Evolutionary conservation across 345 rosid species (phyloP).

Genomic region (Draba incana): DNA sequence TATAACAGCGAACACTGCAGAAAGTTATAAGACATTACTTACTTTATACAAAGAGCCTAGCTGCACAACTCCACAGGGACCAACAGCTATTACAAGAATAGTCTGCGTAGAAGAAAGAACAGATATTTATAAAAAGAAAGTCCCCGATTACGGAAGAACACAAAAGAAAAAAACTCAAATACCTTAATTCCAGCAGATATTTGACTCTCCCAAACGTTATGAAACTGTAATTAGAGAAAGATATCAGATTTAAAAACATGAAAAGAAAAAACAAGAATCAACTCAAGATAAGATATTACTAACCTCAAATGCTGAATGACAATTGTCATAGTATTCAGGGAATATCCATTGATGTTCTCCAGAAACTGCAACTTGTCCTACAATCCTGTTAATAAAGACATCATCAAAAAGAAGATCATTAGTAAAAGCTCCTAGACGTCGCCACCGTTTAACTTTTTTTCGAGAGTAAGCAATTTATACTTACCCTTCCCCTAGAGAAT

Average conservation of each 20-base stretch:
- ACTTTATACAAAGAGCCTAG: conserved; percentile 81
- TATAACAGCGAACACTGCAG: conserved; percentile 9
- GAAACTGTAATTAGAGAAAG: conserved; percentile 49
- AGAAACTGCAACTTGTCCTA: conserved; percentile 83
- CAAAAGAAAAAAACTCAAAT: conserved; percentile 23
- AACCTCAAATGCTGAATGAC: conserved; percentile 66
- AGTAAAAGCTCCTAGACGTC: neutral
- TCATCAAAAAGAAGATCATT: neutral
- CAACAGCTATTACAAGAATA: conserved; percentile 70
- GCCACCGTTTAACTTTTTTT: too few species aligned
- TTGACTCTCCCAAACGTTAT: conserved; percentile 82
- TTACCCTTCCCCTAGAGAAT: conserved; percentile 95
- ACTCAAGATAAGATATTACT: conserved; percentile 20
- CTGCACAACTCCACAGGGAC: conserved; percentile 84
- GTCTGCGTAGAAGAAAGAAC: conserved; percentile 55
- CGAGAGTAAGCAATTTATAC: conserved; percentile 25
- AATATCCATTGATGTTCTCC: conserved; percentile 80
- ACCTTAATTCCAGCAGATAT: conserved; percentile 84
- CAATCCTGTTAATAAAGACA: conserved; percentile 59
- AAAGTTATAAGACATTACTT: conserved; percentile 41
- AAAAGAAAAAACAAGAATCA: neutral
- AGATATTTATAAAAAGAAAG: neutral
- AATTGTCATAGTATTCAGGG: conserved; percentile 51
- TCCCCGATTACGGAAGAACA: neutral
- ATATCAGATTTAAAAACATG: conserved; percentile 4